phyloP scores from a whole-genome alignment of 345 rosid species.

The Brassica carinata region DNA sequence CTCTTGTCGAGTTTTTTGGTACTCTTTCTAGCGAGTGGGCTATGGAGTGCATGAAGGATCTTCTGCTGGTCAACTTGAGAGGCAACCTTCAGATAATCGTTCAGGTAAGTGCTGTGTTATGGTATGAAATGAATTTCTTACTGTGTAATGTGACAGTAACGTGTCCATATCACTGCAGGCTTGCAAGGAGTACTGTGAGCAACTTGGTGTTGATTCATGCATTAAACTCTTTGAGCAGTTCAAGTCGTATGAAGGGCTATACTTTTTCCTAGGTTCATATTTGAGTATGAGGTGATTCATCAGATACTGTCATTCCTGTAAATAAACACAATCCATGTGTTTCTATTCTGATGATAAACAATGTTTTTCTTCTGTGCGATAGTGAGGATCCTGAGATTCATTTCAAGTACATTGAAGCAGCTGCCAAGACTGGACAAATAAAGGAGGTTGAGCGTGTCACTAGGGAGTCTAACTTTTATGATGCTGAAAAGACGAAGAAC shows the following conservation, averaged over 20 bases:
- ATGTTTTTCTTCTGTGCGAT: slow-evolving; percentile 37
- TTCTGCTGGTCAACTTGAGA: slow-evolving; percentile 85
- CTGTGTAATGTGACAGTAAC: slow-evolving; percentile 29
- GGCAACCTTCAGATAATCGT: slow-evolving; percentile 99
- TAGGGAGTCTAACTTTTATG: slow-evolving; percentile 95
- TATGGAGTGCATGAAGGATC: slow-evolving; percentile 99
- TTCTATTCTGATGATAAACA: slow-evolving; percentile 4
- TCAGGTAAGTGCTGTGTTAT: slow-evolving; percentile 60
- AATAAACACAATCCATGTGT: slow-evolving; percentile 13
- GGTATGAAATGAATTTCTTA: slow-evolving; percentile 13
- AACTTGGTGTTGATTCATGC: slow-evolving; percentile 92
- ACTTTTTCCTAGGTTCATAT: slow-evolving; percentile 96
- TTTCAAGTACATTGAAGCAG: slow-evolving; percentile 98
- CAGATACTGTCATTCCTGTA: slow-evolving; percentile 18
- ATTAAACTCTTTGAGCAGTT: slow-evolving; percentile 97
- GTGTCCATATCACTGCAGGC: slow-evolving; percentile 54
- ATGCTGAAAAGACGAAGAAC: slow-evolving; percentile 95
- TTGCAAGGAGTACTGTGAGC: slow-evolving; percentile 98
- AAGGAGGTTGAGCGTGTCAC: slow-evolving; percentile 99
- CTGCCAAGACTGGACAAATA: slow-evolving; percentile 93
- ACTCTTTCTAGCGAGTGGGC: slow-evolving; percentile 99
- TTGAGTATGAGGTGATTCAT: slow-evolving; percentile 83
- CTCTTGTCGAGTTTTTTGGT: slow-evolving; percentile 98
- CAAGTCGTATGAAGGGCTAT: slow-evolving; percentile 95
- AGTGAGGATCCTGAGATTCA: slow-evolving; percentile 99